Base-by-base conservation (phyloP, 331 rosid species). In the Arachis monticola region DNA sequence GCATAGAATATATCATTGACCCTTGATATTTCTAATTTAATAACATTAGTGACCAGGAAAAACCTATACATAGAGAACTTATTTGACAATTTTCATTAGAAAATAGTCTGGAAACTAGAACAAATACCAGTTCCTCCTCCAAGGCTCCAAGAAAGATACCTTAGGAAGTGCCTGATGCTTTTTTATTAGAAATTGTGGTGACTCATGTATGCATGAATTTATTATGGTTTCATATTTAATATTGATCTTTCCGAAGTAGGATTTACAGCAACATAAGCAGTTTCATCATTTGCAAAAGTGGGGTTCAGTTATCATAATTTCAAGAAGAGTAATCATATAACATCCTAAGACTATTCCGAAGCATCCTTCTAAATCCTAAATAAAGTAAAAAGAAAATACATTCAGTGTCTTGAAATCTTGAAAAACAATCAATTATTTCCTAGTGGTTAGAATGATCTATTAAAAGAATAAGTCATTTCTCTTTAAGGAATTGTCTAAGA, bases 221-320 rank as follows among this genome's bases (percentile, higher is more conserved):
- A 70, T 13, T 69, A 58, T 53, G 44, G 17, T 58, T 63, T 69
- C 32, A 40, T 41, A 56, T 62, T 55, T 67, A 41, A 22, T 47
- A 40, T 58, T 38, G 10, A 47, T 8, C 45, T 14, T 73, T 57
- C 8, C 69, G 47, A 46, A 35, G 55, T 10, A 62, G 61, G 50
- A 7, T 57, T 55, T 77, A 17, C 27, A 57, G 60, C 67, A 67
- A 31, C 45, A 27, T 47, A 44, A 56, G 9, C 50, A 63, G 74
- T 30, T 78, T 57, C 56, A 78, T 58, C 64, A 11, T 12, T 62
- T 67, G 51, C 60, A 70, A 69, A 60, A n/a, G 59, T 68, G 59
- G 68, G 68, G 22, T 69, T 67, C 30, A 65, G 62, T 75, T 10
- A 35, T 70, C 60, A 61, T 69, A 31, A 59, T 67, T 70, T 69